Conservation (phyloP, 495 filamentous ascomycete species). For the Penicillium crystallinum region DNA sequence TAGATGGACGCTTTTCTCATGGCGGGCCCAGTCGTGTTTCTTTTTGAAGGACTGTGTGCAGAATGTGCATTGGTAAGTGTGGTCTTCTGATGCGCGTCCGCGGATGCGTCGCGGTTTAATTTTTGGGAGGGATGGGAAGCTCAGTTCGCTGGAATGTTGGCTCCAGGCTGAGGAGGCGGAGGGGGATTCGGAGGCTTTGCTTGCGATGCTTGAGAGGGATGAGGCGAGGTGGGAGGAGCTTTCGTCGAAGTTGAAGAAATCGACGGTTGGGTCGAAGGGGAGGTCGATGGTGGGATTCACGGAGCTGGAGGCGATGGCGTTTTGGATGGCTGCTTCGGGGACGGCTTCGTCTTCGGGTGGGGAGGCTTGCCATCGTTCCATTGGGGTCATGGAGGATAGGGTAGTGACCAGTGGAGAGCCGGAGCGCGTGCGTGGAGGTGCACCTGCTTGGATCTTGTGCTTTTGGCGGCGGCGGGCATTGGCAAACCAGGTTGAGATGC, state of each 20-base stretch:
- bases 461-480: slow-evolving; percentile 41
- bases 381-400: slow-evolving; percentile 55
- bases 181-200: slow-evolving; percentile 28
- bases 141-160: slow-evolving; percentile 41
- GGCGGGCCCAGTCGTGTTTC: slow-evolving; percentile 80
- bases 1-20: slow-evolving; percentile 77
- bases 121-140: slow-evolving; percentile 13
- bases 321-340: slow-evolving; percentile 28
- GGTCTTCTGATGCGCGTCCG: slow-evolving; percentile 45
- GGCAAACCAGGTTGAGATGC: slow-evolving; percentile 40
- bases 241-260: slow-evolving; percentile 22
- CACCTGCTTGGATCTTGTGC: slow-evolving; percentile 45
- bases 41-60: slow-evolving; percentile 75
- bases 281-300: slow-evolving; percentile 50
- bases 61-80: slow-evolving; percentile 73
- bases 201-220: slow-evolving; percentile 28
- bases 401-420: slow-evolving; percentile 36
- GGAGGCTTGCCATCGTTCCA: slow-evolving; percentile 76
- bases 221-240: slow-evolving; percentile 25
- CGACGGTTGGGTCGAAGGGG: slow-evolving; percentile 24
- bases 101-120: slow-evolving; percentile 9
- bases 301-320: slow-evolving; percentile 48
- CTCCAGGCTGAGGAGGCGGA: slow-evolving; percentile 39
- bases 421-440: slow-evolving; percentile 35
- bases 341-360: slow-evolving; percentile 66